A percentile compares a stretch with the other conserved stretches of the same genome.
These are phyloP conservation scores for Zymoseptoria passerinii DNA, from an alignment of 2,329 filamentous ascomycete genomes.

Conservation along the genomic window DNA sequence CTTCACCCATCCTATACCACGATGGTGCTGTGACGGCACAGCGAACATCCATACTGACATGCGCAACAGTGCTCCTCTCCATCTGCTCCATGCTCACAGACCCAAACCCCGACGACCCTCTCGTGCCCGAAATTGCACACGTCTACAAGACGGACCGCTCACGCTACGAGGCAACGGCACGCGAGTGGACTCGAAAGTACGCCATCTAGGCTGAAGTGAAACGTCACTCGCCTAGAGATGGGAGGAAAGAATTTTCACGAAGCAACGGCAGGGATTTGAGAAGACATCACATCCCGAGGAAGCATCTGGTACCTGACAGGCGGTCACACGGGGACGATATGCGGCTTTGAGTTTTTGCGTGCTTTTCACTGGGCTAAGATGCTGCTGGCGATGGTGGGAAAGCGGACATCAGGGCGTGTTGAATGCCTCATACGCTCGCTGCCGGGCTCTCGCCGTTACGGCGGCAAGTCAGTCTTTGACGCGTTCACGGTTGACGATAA, in stretches of 20 bases:
- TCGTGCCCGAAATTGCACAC: conserved; percentile 97
- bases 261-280: background rate
- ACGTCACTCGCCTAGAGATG: background rate
- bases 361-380: background rate
- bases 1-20: background rate
- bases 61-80: conserved; percentile 72
- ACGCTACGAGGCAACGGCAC: conserved; percentile 89
- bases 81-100: conserved; percentile 99
- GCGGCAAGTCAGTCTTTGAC: background rate
- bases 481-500: background rate
- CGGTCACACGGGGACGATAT: background rate
- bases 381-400: too few relatives aligned
- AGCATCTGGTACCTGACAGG: background rate
- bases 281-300: background rate
- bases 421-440: background rate
- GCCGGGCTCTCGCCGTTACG: background rate
- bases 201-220: conserved; percentile 60
- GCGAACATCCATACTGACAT: conserved; percentile 1
- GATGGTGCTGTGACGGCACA: conserved; percentile 5
- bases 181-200: conserved; percentile 99
- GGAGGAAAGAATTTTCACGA: background rate
- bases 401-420: background rate
- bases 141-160: conserved; percentile 99
- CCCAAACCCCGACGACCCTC: conserved; percentile 96
- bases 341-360: background rate